A percentile compares a stretch with the other conserved stretches of the same genome.
Evolutionary conservation across 108 stramenopile genomes (phyloP).

Genomic region (Discostella stelligeroides): DNA sequence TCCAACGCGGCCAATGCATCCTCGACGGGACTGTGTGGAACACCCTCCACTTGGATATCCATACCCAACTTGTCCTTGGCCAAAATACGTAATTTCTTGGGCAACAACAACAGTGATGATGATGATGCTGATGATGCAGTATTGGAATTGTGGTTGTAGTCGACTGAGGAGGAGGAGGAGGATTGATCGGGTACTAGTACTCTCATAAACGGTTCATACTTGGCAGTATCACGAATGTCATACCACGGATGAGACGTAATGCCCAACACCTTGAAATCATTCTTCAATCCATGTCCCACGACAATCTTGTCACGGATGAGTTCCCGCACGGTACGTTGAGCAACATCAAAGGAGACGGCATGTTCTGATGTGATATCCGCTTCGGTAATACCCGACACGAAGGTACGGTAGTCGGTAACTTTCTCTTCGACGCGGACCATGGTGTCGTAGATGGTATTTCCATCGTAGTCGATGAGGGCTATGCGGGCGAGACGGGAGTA

Average conservation of each 20-base stretch:
- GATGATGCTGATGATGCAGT: too few species aligned
- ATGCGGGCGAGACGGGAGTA: constrained; percentile 71
- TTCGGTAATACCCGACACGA: constrained; percentile 72
- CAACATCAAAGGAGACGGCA: constrained; percentile 64
- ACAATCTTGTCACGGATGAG: constrained; percentile 83
- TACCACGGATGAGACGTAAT: constrained; percentile 76
- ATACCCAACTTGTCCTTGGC: constrained; percentile 65
- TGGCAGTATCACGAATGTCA: constrained; percentile 83
- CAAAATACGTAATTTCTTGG: constrained; percentile 82
- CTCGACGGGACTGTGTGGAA: constrained; percentile 70
- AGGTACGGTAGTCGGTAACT: constrained; percentile 90
- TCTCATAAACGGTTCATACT: constrained; percentile 80
- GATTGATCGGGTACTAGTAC: neutral
- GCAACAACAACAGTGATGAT: too few species aligned
- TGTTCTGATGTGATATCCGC: constrained; percentile 37
- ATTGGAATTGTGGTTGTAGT: neutral
- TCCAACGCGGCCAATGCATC: constrained; percentile 83
- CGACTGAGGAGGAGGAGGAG: too few species aligned
- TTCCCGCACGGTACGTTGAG: constrained; percentile 62
- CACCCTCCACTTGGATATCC: constrained; percentile 60
- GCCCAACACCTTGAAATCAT: constrained; percentile 80
- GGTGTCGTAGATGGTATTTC: constrained; percentile 70
- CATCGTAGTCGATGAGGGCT: constrained; percentile 76
- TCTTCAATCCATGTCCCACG: constrained; percentile 89
- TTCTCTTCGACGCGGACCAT: constrained; percentile 73